A percentile compares a stretch with the other conserved stretches of the same genome.
phyloP scores from a whole-genome alignment of 305 asterid genomes.

The Fraxinus platypoda region DNA sequence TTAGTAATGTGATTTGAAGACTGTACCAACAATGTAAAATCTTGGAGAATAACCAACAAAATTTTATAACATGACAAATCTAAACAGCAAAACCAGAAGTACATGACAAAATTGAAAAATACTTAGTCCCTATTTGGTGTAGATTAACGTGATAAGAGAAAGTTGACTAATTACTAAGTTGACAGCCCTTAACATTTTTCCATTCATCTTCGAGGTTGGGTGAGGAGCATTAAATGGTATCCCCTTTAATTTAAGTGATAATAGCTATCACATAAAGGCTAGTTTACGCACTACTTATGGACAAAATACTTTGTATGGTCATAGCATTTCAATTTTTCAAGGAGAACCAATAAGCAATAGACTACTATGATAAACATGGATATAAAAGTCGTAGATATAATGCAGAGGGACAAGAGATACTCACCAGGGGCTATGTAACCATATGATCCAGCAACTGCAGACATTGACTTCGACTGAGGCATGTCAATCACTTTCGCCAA shows the following conservation, averaged over 20 bases:
- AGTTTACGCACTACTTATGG: neutral
- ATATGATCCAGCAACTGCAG: slow-evolving; percentile 96
- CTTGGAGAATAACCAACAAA: neutral
- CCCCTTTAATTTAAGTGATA: neutral
- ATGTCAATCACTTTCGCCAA: slow-evolving; percentile 90
- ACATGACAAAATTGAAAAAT: neutral
- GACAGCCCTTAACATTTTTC: neutral
- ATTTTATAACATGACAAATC: neutral
- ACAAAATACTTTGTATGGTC: neutral
- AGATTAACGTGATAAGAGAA: neutral
- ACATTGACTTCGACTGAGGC: slow-evolving; percentile 90
- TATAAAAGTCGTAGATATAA: neutral
- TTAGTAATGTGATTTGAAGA: neutral
- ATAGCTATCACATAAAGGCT: neutral
- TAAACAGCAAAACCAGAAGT: neutral
- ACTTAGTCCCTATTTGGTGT: neutral
- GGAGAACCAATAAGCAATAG: neutral
- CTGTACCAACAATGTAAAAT: neutral
- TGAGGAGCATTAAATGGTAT: neutral
- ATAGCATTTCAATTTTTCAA: neutral
- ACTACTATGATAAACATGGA: neutral
- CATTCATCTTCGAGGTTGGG: neutral
- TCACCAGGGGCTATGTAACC: slow-evolving; percentile 97
- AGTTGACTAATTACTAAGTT: neutral
- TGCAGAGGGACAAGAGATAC: slow-evolving; percentile 19